Base-by-base conservation (phyloP, 768 basidiomycete species). In the Tylopilus balloui region DNA sequence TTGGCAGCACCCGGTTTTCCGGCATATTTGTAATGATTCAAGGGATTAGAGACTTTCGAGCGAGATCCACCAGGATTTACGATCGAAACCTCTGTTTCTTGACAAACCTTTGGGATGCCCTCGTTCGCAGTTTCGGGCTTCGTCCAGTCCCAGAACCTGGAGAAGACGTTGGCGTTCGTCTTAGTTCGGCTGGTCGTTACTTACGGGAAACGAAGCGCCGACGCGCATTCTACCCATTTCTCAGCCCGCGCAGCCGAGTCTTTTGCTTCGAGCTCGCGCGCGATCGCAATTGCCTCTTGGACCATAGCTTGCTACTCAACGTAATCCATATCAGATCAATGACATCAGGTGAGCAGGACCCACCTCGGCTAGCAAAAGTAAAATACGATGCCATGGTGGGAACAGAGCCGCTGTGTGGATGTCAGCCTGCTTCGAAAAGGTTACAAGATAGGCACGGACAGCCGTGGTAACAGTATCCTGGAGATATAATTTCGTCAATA, bases 381-480 rank as follows among this genome's bases (percentile, higher is more conserved):
- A 34, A 17, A 53, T 37, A 37, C 58, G 55, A 12, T 60, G 59
- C 58, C 58, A 60, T 14, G 59, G 37, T 20, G 58, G 58, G 38
- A 60, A 60, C n/a, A 60, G 20, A 25, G 59, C 47, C 37, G 58
- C 58, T 60, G 21, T 44, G 32, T n/a, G 14, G 24, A 27, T 39
- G 24, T 61, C 34, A 61, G 20, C 8, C 8, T 11, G 6, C 5
- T 6, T 44, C 14, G 1, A 19, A 6, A 40, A 19, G 4, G 6
- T 1, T 1, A 1, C 3, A 14, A n/a, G 6, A 12, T 2, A 24
- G 20, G 10, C 10, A 48, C 59, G 12, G 15, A 60, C 58, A 48
- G 19, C n/a, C 37, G 32, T 60, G 58, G 28, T 54, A 58, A 42
- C 58, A 60, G 38, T 61, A 60, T 1, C 58, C 58, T 60, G 45